These are phyloP conservation scores for Paramecium bursaria DNA, from an alignment of 73 alveolate genomes.

Conservation along the genomic window DNA sequence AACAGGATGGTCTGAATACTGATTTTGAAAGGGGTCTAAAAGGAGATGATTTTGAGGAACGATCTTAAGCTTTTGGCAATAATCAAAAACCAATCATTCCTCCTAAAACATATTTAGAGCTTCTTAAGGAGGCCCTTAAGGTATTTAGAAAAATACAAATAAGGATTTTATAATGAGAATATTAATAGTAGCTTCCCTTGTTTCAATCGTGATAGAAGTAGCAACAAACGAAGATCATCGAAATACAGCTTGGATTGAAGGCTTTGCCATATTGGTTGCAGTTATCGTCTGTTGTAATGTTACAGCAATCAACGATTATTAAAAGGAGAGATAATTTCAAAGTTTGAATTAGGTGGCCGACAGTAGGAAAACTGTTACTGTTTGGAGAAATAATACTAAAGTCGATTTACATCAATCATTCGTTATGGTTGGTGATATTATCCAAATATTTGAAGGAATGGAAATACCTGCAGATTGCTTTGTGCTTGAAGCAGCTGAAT, in stretches of 20 bases:
- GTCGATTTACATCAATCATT: slow-evolving; percentile 69
- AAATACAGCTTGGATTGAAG: slow-evolving; percentile 81
- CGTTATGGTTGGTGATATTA: slow-evolving; percentile 86
- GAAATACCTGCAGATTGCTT: slow-evolving; percentile 86
- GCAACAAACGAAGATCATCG: slow-evolving; percentile 67
- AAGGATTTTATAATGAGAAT: slow-evolving; percentile 80
- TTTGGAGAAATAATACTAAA: slow-evolving; percentile 77
- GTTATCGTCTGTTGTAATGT: slow-evolving; percentile 80
- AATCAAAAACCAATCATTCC: slow-evolving; percentile 53
- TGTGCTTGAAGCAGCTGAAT: slow-evolving; percentile 75
- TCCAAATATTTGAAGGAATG: slow-evolving; percentile 80
- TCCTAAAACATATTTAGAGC: slow-evolving; percentile 43
- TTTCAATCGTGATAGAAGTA: slow-evolving; percentile 74
- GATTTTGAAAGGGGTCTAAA: slow-evolving; percentile 62
- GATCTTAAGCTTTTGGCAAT: slow-evolving; percentile 35
- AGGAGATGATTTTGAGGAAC: slow-evolving; percentile 48
- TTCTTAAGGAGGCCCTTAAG: slow-evolving; percentile 49
- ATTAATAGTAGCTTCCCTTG: slow-evolving; percentile 76
- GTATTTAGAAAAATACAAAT: background rate
- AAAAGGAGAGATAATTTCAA: slow-evolving; percentile 71
- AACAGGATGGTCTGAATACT: slow-evolving; percentile 70
- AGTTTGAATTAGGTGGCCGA: slow-evolving; percentile 64
- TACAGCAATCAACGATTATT: slow-evolving; percentile 81
- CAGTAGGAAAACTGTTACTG: slow-evolving; percentile 68
- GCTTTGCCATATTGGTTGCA: slow-evolving; percentile 77